phyloP scores from a whole-genome alignment of 2,329 filamentous ascomycete genomes.

The Tolypocladium ophioglossoides region DNA sequence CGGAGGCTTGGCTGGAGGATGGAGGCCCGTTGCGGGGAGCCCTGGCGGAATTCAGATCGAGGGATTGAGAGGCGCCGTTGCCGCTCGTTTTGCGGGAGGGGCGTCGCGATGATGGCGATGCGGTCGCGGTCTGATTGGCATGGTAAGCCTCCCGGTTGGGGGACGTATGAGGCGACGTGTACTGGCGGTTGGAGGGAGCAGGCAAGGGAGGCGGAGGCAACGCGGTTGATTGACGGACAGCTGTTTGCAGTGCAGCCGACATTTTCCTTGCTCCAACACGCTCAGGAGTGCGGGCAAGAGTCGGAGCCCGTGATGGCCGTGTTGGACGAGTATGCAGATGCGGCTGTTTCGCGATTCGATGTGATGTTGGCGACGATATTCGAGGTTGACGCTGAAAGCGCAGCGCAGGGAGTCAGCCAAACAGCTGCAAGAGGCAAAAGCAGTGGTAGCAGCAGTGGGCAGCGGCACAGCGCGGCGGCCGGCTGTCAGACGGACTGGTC shows the following conservation, averaged over 20 bases:
- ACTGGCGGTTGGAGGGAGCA: slow-evolving; percentile 38
- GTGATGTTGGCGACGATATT: background rate
- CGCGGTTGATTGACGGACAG: slow-evolving; percentile 43
- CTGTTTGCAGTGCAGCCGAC: slow-evolving; percentile 51
- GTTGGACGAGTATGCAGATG: background rate
- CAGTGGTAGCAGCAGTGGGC: background rate
- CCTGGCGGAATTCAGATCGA: slow-evolving; percentile 32
- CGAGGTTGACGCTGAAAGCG: background rate
- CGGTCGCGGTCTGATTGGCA: slow-evolving; percentile 35
- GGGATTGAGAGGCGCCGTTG: slow-evolving; percentile 27
- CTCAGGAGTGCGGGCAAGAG: slow-evolving; percentile 2
- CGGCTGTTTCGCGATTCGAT: background rate
- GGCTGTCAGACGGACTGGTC: background rate
- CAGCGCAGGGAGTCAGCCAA: background rate
- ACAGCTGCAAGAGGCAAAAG: background rate
- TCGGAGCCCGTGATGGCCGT: slow-evolving; percentile 3
- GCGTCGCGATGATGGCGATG: slow-evolving; percentile 42
- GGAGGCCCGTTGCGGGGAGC: slow-evolving; percentile 33
- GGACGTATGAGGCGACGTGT: slow-evolving; percentile 40
- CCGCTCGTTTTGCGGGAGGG: slow-evolving; percentile 42
- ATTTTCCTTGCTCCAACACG: slow-evolving; percentile 17
- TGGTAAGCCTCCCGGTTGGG: slow-evolving; percentile 46
- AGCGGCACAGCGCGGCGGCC: background rate
- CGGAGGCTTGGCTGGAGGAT: slow-evolving; percentile 28
- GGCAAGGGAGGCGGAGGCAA: slow-evolving; percentile 38